phyloP scores from a whole-genome alignment of 139 green algal species.

The Chlorella sp. region DNA sequence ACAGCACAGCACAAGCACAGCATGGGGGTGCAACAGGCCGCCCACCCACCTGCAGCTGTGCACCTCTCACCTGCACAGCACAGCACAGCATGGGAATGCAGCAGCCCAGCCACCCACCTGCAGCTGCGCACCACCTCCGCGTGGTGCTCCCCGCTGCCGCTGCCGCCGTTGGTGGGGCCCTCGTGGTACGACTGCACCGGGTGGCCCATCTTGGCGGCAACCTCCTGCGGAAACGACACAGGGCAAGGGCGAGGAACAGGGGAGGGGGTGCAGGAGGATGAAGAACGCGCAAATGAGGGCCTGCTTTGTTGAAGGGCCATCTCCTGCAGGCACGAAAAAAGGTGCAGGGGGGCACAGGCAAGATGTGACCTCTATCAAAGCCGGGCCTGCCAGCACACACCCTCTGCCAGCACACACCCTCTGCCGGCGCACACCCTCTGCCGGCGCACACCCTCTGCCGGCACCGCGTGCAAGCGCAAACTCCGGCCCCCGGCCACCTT shows the following conservation, averaged over 20 bases:
- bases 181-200: not conserved
- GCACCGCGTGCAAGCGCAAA: too few relatives aligned
- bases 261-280: not conserved
- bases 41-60: not conserved
- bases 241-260: not conserved
- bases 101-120: not conserved
- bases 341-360: too few relatives aligned
- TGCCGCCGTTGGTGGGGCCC: not conserved
- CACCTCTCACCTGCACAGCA: not conserved
- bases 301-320: too few relatives aligned
- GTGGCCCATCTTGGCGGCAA: constrained; percentile 45
- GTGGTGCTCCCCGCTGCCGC: constrained; percentile 18
- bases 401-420: too few relatives aligned
- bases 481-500: too few relatives aligned
- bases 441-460: too few relatives aligned
- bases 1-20: too few relatives aligned
- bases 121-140: constrained; percentile 42
- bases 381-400: too few relatives aligned
- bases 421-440: too few relatives aligned
- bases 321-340: too few relatives aligned
- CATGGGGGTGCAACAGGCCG: too few relatives aligned
- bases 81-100: not conserved
- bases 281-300: not conserved
- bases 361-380: too few relatives aligned
- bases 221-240: not conserved